Base-by-base conservation (phyloP, 2,329 filamentous ascomycete genomes). In the Grosmannia huntii region DNA sequence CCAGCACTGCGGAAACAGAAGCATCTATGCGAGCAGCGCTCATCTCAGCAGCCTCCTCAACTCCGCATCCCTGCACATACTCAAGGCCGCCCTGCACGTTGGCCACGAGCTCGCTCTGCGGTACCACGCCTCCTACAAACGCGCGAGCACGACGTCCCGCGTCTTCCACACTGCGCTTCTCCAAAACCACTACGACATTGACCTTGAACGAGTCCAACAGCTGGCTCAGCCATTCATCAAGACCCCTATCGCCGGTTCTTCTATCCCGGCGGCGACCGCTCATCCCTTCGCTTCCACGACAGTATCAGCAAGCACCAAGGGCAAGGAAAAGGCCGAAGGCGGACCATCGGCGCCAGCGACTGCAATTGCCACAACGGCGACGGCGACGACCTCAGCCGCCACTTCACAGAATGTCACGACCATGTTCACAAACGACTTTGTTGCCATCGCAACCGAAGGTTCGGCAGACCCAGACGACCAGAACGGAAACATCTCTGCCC, bases 1-100 rank as follows among this genome's bases (percentile, higher is more conserved):
- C 56, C 90, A 97, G 69, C 94, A 96, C 69, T 99, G 94, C 71
- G 94, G 92, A 60, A 99, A 99, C 68, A 81, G 95, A 65, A 96
- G 91, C 73, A 85, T 99, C 66, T 99, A 97, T 70, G 89, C 87
- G 61, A 99, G 94, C 75, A 97, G 92, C 69, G 80, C 86, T 64
- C 89, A 95, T 66, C 76, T 99, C 61, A 94, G 92, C 68, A 86
- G 91, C 68, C 79, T 99, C 48, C 81, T 99, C 60, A 89, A 96
- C 71, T 92, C 88, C 51, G 92, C 89, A 3, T 91, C 87, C 27
- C 78, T 92, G 59, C 82, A 84, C 31, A 79, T 99, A 54, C 78
- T 99, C 57, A 84, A 87, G 67, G 81, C 81, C 33, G 87, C 90
- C 10, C 80, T 99, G 49, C 84, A 88, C 62, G 82, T 99, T 60